Base-by-base conservation (phyloP, 805 yeast species). In the Candida cerambycidarum region DNA sequence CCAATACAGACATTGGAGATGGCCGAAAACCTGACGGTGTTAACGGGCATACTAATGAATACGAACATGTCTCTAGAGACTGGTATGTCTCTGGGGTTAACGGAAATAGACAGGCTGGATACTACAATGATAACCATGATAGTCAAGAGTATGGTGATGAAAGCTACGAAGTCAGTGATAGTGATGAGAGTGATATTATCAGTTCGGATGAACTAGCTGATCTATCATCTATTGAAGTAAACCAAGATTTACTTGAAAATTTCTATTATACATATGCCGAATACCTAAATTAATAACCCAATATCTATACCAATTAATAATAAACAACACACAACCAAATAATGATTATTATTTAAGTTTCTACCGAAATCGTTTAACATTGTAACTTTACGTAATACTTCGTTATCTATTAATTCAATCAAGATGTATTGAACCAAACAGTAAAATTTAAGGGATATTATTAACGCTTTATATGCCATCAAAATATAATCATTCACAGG, bases 341-440 rank as follows among this genome's bases (percentile, higher is more conserved):
- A 38, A 10, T 25, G 5, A 23, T 43, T 43, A 5, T 29, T 43
- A 27, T 33, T 43, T 12, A 43, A 33, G 15, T 12, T 38, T 16
- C 11, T 12, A 12, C 25, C 14, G 7, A 3, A 16, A 3, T 19
- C 17, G 9, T 21, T 21, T 14, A 15, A 32, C 15, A 24, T 39
- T 36, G 31, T 41, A 43, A 27, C 35, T 36, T 31, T 23, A 13
- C 38, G 30, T 10, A 34, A 10, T 4, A 34, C 18, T 10, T 34
- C 19, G 23, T 34, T 34, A 16, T 34, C 38, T 10, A 21, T 17
- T 13, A 49, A 42, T 40, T 65, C 71, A 44, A 55, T 62, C 33
- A 67, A 56, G 12, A 65, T 51, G 32, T 60, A 65, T 44, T 58
- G 62, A 41, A 58, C 59, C 25, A 67, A 57, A 40, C 67, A 58